These are phyloP conservation scores for Aspergillus sp. DNA, from an alignment of 2,329 filamentous ascomycete genomes.

Conservation along the genomic window DNA sequence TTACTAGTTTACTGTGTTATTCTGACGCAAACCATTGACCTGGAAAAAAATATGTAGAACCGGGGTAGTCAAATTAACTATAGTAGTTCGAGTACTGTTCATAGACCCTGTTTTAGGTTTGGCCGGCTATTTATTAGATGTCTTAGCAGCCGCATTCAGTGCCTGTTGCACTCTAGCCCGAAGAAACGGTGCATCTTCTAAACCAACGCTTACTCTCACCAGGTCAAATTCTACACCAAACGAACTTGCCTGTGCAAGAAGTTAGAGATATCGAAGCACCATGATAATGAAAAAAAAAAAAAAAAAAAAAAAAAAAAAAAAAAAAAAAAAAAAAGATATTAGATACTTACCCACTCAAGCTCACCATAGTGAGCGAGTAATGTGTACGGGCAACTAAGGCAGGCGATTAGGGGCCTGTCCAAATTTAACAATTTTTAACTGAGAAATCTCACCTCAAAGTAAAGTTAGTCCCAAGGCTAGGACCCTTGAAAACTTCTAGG, in stretches of 20 bases:
- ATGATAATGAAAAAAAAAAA: not conserved
- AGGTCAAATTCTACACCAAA: conserved; percentile 80
- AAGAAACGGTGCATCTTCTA: conserved; percentile 74
- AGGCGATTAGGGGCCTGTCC: conserved; percentile 11
- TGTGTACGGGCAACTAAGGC: conserved; percentile 76
- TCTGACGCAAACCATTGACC: not conserved
- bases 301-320: not conserved
- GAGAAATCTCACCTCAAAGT: conserved; percentile 61
- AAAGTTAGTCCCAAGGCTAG: conserved; percentile 95
- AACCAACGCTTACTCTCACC: conserved; percentile 81
- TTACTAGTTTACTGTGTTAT: not conserved
- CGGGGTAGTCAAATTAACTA: not conserved
- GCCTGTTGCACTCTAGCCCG: conserved; percentile 65
- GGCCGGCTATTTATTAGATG: conserved; percentile 20
- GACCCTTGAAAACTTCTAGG: conserved; percentile 86
- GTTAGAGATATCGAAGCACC: not conserved
- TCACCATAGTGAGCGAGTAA: conserved; percentile 89
- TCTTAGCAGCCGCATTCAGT: conserved; percentile 56
- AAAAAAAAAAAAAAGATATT: not conserved
- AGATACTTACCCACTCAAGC: conserved; percentile 71
- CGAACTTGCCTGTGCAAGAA: conserved; percentile 56
- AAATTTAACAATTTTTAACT: too few species aligned
- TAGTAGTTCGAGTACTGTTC: not conserved
- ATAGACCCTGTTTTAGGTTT: not conserved
- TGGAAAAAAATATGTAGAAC: not conserved